These are phyloP conservation scores for Wickerhamomyces xylosicus DNA, from an alignment of 805 yeast species.

Conservation along the genomic window DNA sequence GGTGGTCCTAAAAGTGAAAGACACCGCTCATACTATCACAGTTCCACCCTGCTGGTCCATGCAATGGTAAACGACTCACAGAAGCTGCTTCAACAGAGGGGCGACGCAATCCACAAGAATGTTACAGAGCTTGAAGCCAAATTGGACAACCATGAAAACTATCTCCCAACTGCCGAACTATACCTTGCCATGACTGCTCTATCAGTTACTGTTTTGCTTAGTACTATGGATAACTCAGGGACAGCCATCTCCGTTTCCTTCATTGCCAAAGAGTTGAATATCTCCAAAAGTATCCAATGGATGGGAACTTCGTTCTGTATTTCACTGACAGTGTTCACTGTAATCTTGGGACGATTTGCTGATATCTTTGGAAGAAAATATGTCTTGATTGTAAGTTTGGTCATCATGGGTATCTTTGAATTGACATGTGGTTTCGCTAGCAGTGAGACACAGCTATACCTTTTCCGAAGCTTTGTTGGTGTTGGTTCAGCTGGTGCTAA, in stretches of 20 bases:
- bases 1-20: no score
- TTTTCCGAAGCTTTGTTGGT: constrained; percentile 45
- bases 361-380: constrained; percentile 46
- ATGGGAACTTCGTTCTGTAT: constrained; percentile 45
- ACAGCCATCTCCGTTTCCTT: constrained; percentile 20
- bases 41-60: no score
- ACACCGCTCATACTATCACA: no score
- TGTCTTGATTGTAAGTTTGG: constrained; percentile 30
- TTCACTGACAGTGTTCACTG: constrained; percentile 42
- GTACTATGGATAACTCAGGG: no score
- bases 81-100: no score
- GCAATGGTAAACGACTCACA: no score
- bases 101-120: no score
- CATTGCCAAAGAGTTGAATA: constrained; percentile 35
- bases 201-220: no score
- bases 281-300: constrained; percentile 43
- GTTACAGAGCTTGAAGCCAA: no score
- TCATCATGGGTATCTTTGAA: constrained; percentile 31
- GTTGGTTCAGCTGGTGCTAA: constrained; percentile 45
- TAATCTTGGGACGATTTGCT: constrained; percentile 40
- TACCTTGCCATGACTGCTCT: no score
- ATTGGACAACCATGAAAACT: no score
- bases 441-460: constrained; percentile 34
- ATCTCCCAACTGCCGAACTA: no score
- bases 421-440: constrained; percentile 38